Conservation (phyloP, 108 stramenopile species). For the Nitzschia palea region DNA sequence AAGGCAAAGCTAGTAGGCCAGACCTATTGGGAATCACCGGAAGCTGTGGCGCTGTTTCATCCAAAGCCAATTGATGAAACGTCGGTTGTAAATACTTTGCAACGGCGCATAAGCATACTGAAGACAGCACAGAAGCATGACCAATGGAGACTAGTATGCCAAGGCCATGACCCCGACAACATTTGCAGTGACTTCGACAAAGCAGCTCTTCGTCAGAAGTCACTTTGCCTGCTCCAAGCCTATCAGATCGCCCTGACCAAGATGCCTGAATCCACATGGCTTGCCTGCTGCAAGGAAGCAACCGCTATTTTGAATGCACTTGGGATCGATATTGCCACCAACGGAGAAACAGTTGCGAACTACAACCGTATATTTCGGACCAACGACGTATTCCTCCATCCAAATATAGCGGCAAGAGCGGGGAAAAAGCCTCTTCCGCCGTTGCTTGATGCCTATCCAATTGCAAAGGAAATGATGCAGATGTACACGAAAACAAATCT, state of each 20-base stretch:
- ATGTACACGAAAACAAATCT: no score
- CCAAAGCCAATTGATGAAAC: background rate
- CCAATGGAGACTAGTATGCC: background rate
- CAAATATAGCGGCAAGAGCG: background rate
- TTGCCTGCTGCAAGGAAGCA: background rate
- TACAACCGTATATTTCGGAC: background rate
- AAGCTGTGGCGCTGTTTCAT: background rate
- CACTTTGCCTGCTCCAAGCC: background rate
- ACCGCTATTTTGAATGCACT: background rate
- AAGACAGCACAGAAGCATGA: background rate
- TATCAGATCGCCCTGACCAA: background rate
- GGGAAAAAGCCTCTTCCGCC: background rate
- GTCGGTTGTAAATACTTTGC: background rate
- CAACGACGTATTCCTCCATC: background rate
- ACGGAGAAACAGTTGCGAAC: no score
- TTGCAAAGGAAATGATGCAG: background rate
- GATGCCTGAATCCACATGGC: background rate
- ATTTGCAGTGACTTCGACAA: no score
- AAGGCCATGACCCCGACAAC: background rate
- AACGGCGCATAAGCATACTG: background rate
- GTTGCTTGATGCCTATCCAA: background rate
- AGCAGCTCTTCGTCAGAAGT: background rate
- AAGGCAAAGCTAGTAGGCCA: background rate
- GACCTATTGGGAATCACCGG: background rate
- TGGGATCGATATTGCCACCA: background rate